Evolutionary conservation across 2,329 filamentous ascomycete genomes (phyloP), one percentile per base, ranked within the genome.

Genomic region (Alternaria triticina): DNA sequence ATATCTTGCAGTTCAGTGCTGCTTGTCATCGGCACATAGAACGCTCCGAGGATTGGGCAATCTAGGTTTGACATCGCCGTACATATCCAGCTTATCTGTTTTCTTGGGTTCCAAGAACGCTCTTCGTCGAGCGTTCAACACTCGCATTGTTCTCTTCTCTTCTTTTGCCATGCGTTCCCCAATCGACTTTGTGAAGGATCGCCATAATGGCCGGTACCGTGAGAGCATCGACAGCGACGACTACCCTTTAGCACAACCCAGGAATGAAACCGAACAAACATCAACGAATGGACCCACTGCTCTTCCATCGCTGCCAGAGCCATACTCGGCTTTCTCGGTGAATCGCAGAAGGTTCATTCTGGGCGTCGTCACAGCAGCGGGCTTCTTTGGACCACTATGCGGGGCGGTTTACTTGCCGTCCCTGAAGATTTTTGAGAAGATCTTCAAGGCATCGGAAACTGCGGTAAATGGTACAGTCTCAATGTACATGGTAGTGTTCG

Each of bases 401-500:
- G 82, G 81, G 28, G 79, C 77, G n/a, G 79, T 84, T 30, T 84
- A 84, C 67, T 69, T 84, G 3, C 82, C 82, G 1, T 76, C 79
- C 20, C 73, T 84, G 25, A 78, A 75, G 3, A 70, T 83, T 15
- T 76, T 80, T 55, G 51, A 77, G 13, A 59, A 65, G 1, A 78
- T 81, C 44, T 83, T 83, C 61, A 65, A 78, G 8, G 74, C 74
- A 6, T 76, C 74, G 8, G 69, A 70, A 25, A 77, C 78, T 6
- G 75, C 71, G 3, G 79, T 83, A 40, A 83, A 83, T 65, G 81
- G 76, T 4, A 82, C 82, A 0, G 81, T 84, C n/a, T 79, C 80
- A 1, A 77, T 83, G 5, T 84, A 83, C 66, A 83, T 82, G 80
- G 73, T 79, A 10, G 76, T 82, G 1, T 84, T 83, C 60, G 82